phyloP scores from a whole-genome alignment of 2,329 filamentous ascomycete species.

The Botrytis deweyae region DNA sequence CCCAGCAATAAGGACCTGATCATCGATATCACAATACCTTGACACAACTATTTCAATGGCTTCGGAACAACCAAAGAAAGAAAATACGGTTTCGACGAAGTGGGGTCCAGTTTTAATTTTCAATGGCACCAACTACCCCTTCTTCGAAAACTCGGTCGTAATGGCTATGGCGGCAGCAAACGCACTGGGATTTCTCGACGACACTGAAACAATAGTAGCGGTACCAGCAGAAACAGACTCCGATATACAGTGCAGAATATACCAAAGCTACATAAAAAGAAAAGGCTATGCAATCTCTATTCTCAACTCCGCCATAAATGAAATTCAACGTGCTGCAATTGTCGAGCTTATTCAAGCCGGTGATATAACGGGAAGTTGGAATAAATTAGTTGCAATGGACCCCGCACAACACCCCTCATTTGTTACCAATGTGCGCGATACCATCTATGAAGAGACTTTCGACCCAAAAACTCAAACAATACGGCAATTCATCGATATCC shows the following conservation, averaged over 20 bases:
- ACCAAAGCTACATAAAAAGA: not conserved
- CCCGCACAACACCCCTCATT: not conserved
- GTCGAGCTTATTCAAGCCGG: not conserved
- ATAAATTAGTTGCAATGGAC: not conserved
- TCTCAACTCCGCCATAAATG: not conserved
- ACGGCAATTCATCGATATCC: not conserved
- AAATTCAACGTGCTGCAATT: not conserved
- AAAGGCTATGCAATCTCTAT: not conserved
- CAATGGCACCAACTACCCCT: not conserved
- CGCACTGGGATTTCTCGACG: not conserved
- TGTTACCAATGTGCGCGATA: not conserved
- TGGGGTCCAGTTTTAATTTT: not conserved
- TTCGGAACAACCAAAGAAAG: not conserved
- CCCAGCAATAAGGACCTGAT: not conserved
- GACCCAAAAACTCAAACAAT: not conserved
- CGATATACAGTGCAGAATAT: not conserved
- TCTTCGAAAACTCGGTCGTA: not conserved
- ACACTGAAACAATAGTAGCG: not conserved
- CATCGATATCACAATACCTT: not conserved
- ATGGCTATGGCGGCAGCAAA: not conserved
- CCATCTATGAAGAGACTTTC: not conserved
- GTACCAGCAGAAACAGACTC: not conserved
- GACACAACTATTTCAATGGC: not conserved
- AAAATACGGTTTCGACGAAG: not conserved
- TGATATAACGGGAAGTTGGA: not conserved